phyloP scores from a whole-genome alignment of 2,329 filamentous ascomycete genomes.

The Trichocomaceae sp. region DNA sequence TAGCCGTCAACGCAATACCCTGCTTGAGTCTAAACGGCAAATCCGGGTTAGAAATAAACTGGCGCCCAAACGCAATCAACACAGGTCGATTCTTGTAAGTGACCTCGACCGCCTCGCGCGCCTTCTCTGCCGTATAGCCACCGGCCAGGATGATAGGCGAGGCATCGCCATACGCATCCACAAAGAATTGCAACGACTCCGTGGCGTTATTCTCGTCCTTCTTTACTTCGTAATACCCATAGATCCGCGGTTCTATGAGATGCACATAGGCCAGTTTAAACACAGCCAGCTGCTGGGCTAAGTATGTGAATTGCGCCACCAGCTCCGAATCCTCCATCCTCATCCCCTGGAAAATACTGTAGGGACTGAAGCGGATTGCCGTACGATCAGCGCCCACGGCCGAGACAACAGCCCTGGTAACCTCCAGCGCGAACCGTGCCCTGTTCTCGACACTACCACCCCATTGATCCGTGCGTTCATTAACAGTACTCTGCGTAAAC shows the following conservation, averaged over 20 bases:
- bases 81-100: neutral
- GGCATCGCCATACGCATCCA: constrained; percentile 4
- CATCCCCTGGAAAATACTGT: constrained; percentile 38
- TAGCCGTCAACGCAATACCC: constrained; percentile 16
- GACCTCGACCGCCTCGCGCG: constrained; percentile 15
- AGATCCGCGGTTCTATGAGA: constrained; percentile 1
- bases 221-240: neutral
- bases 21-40: constrained; percentile 18
- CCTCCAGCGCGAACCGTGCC: constrained; percentile 48
- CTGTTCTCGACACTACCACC: constrained; percentile 46
- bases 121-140: neutral
- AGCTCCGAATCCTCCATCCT: constrained; percentile 40
- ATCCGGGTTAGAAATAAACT: constrained; percentile 23
- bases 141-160: constrained; percentile 2
- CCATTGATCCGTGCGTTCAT: constrained; percentile 43
- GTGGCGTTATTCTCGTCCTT: neutral
- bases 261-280: constrained; percentile 2
- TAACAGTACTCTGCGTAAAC: constrained; percentile 42
- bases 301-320: constrained; percentile 50
- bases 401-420: constrained; percentile 37
- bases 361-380: constrained; percentile 40
- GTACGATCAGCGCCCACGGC: constrained; percentile 38
- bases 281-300: neutral
- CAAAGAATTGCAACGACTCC: constrained; percentile 2
- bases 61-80: constrained; percentile 29